phyloP scores from a whole-genome alignment of 2,329 filamentous ascomycete species.

The Didymosphaeria variabile region DNA sequence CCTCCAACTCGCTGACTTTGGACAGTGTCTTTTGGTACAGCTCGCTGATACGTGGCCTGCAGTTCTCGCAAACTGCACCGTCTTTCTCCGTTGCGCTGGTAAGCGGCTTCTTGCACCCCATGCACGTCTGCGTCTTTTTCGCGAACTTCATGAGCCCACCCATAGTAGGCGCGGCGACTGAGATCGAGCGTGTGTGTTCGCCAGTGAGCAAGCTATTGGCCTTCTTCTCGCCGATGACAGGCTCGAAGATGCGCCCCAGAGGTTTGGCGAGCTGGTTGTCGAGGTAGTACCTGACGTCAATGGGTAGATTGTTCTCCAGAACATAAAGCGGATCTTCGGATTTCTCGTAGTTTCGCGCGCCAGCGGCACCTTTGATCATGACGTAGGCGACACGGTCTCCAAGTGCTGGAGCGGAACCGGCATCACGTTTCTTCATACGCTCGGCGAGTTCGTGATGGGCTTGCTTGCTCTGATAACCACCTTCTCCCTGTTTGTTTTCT shows the following conservation, averaged over 20 bases:
- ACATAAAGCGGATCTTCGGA: constrained; percentile 98
- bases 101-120: constrained; percentile 98
- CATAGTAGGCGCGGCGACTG: constrained; percentile 87
- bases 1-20: constrained; percentile 90
- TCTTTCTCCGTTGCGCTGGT: constrained; percentile 78
- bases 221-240: constrained; percentile 93
- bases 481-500: constrained; percentile 46
- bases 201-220: constrained; percentile 86
- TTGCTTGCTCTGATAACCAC: constrained; percentile 83
- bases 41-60: constrained; percentile 84
- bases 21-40: constrained; percentile 90
- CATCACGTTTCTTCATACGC: constrained; percentile 96
- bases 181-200: constrained; percentile 93
- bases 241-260: constrained; percentile 93
- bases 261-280: constrained; percentile 98
- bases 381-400: constrained; percentile 98
- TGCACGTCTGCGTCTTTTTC: constrained; percentile 97
- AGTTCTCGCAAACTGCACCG: constrained; percentile 89
- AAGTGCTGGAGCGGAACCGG: constrained; percentile 88
- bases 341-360: constrained; percentile 94
- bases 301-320: constrained; percentile 95
- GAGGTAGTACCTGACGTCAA: constrained; percentile 98
- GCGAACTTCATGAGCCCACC: constrained; percentile 98
- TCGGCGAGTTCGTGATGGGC: constrained; percentile 95
- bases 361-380: constrained; percentile 89